phyloP scores from a whole-genome alignment of 2,329 filamentous ascomycete species.

The Diaporthe sp. region DNA sequence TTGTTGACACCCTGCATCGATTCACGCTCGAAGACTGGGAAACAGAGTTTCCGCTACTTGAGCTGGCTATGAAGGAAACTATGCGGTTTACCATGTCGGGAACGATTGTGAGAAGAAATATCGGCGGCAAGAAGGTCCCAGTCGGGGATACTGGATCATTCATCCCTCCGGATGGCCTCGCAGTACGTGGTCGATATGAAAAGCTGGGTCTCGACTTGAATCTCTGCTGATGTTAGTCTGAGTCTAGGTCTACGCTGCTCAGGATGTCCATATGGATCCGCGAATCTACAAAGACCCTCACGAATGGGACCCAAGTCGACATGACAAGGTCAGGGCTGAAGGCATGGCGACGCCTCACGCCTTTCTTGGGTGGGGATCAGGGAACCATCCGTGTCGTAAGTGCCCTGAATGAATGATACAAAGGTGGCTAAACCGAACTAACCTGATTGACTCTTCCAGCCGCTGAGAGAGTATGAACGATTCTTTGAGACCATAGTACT shows the following conservation, averaged over 20 bases:
- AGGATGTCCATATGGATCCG: constrained; percentile 3
- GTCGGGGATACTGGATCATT: background rate
- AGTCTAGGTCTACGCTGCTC: background rate
- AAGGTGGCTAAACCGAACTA: background rate
- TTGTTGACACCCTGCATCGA: background rate
- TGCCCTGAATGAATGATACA: background rate
- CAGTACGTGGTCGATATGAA: background rate
- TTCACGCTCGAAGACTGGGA: background rate
- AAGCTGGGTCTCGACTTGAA: background rate
- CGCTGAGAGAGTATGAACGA: background rate
- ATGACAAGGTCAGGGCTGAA: background rate
- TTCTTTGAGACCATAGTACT: background rate
- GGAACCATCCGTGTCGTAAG: constrained; percentile 10
- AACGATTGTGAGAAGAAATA: background rate
- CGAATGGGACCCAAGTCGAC: background rate
- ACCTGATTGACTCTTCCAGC: background rate
- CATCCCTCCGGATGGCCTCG: background rate
- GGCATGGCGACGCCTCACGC: background rate
- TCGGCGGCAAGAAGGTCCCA: constrained; percentile 5
- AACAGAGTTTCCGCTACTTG: background rate
- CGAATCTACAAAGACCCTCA: background rate
- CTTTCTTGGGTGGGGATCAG: constrained; percentile 11
- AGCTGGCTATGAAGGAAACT: background rate
- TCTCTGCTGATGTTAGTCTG: background rate
- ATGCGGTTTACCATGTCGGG: constrained; percentile 4